Evolutionary conservation across 2,329 filamentous ascomycete genomes (phyloP).

Genomic region (Colletotrichum tabaci): DNA sequence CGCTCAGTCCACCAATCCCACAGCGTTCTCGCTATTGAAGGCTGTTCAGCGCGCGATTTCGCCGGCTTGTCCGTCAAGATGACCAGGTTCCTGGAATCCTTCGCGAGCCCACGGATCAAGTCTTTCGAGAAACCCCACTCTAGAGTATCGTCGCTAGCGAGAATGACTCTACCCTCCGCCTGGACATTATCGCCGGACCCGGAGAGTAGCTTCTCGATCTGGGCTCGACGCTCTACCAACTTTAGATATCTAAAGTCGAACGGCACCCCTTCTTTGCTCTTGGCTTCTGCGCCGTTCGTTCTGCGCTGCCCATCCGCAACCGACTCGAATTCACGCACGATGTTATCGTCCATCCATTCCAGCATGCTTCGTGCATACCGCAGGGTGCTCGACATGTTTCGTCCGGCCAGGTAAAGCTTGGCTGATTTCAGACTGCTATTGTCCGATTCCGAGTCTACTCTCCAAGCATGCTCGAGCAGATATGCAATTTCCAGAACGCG

Average conservation of each 20-base stretch:
- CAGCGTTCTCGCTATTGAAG: constrained; percentile 79
- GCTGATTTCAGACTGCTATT: constrained; percentile 67
- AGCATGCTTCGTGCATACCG: constrained; percentile 94
- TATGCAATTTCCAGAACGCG: constrained; percentile 93
- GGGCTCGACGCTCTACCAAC: constrained; percentile 84
- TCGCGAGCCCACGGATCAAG: constrained; percentile 80
- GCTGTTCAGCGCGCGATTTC: constrained; percentile 58
- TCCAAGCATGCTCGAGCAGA: constrained; percentile 92
- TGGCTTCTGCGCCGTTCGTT: constrained; percentile 62
- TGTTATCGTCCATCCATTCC: constrained; percentile 99
- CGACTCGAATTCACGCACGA: constrained; percentile 91
- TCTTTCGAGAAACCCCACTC: constrained; percentile 97
- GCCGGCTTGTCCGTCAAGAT: constrained; percentile 85
- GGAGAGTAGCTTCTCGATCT: constrained; percentile 79
- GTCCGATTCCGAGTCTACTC: constrained; percentile 70
- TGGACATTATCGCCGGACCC: constrained; percentile 59
- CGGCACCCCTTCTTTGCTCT: constrained; percentile 74
- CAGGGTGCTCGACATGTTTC: constrained; percentile 89
- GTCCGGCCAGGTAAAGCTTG: constrained; percentile 86
- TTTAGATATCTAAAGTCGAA: constrained; percentile 93
- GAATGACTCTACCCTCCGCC: constrained; percentile 78
- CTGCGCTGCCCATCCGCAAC: constrained; percentile 68
- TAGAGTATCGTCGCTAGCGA: constrained; percentile 90
- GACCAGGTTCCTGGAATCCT: constrained; percentile 85
- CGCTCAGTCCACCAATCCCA: constrained; percentile 86